Evolutionary conservation across 768 basidiomycete genomes (phyloP).

Genomic region (Lactarius deliciosus): DNA sequence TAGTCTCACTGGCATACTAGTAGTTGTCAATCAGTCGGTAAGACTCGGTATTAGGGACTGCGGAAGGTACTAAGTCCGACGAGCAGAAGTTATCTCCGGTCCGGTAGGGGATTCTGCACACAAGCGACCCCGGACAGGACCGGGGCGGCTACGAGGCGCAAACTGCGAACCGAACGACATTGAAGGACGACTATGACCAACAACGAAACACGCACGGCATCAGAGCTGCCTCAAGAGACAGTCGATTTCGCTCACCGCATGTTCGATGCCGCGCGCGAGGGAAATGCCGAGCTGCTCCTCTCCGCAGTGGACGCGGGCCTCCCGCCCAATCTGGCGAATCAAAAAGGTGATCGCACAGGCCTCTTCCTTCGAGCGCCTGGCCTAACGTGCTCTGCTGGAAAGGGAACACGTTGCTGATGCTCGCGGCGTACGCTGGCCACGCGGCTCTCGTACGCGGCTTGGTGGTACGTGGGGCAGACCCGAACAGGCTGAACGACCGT

Average conservation of each 20-base stretch:
- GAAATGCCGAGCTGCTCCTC: conserved; percentile 51
- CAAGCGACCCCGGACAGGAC: too few relatives aligned
- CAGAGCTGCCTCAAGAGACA: conserved; percentile 39
- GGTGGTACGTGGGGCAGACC: conserved; percentile 58
- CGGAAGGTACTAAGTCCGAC: too few relatives aligned
- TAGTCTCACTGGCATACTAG: too few relatives aligned
- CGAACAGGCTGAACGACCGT: conserved; percentile 66
- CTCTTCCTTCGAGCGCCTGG: too few relatives aligned
- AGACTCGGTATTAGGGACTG: too few relatives aligned
- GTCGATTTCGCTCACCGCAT: conserved; percentile 61
- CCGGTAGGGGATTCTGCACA: too few relatives aligned
- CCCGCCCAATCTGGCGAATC: conserved; percentile 70
- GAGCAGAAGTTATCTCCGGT: too few relatives aligned
- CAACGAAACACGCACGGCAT: neutral
- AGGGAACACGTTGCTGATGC: conserved; percentile 82
- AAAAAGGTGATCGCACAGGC: conserved; percentile 45
- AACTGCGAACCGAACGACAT: too few relatives aligned
- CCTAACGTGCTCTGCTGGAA: neutral
- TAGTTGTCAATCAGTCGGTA: too few relatives aligned
- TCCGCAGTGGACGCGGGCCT: conserved; percentile 67
- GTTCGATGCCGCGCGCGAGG: conserved; percentile 71
- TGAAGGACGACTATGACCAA: neutral
- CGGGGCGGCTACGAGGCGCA: too few relatives aligned
- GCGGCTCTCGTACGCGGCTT: conserved; percentile 51
- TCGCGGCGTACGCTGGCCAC: conserved; percentile 73